These are phyloP conservation scores for Moesziomyces parantarcticus DNA, from an alignment of 1,284 basidiomycete species.

Conservation along the genomic window DNA sequence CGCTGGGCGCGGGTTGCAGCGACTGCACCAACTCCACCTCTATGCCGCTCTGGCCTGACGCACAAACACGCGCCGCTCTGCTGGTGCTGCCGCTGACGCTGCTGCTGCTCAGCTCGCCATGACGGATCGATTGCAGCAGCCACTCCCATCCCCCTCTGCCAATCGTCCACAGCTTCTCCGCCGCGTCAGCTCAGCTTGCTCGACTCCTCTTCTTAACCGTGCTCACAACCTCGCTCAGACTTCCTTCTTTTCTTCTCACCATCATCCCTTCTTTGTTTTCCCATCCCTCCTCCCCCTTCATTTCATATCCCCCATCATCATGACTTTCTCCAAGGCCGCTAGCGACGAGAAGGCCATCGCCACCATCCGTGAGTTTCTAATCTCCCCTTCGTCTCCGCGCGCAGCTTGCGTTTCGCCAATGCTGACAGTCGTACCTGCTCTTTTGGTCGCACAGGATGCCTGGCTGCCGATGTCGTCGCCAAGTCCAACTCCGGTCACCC, in stretches of 20 bases:
- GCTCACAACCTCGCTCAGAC: background rate
- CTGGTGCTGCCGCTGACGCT: too few species aligned
- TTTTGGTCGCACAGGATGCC: conserved; percentile 28
- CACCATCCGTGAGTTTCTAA: conserved; percentile 55
- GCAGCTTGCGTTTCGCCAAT: background rate
- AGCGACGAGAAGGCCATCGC: conserved; percentile 60
- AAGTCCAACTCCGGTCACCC: conserved; percentile 77
- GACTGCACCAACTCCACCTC: conserved; percentile 1
- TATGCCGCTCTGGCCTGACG: conserved; percentile 2
- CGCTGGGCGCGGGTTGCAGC: too few species aligned
- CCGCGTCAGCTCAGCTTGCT: too few species aligned
- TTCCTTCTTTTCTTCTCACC: conserved; percentile 18
- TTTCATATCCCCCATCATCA: conserved; percentile 35
- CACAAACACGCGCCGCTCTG: conserved; percentile 1
- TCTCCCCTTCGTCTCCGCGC: conserved; percentile 3
- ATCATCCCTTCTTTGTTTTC: conserved; percentile 11
- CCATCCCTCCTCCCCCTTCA: conserved; percentile 1
- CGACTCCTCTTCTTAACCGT: conserved; percentile 6
- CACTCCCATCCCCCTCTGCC: background rate
- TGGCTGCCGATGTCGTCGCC: conserved; percentile 60
- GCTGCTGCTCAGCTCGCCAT: background rate
- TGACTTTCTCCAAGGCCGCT: conserved; percentile 56
- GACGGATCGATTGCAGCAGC: conserved; percentile 15
- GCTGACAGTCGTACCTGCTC: conserved; percentile 1
- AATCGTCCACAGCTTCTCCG: background rate